Conservation (phyloP, 1,139 yeast species). For the Arxiozyma slooffiae region DNA sequence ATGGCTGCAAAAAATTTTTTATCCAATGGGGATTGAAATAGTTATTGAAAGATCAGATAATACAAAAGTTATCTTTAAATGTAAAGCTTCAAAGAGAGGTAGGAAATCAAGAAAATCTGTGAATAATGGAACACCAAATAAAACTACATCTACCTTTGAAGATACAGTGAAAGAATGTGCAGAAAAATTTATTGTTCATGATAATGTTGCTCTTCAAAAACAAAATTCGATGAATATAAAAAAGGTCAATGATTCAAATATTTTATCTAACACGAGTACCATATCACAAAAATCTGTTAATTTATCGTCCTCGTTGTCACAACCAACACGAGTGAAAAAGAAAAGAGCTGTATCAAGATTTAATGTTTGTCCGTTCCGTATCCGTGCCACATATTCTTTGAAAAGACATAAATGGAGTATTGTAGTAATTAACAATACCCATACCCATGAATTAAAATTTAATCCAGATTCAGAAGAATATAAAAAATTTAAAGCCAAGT, state of each 20-base stretch:
- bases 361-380: conserved; percentile 54
- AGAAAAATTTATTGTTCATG: conserved; percentile 1
- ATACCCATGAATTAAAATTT: conserved; percentile 32
- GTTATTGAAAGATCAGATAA: conserved; percentile 66
- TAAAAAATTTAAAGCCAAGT: conserved; percentile 26
- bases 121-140: conserved; percentile 1
- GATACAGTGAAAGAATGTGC: conserved; percentile 3
- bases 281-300: not conserved
- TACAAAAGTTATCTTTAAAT: conserved; percentile 58
- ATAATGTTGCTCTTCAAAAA: not conserved
- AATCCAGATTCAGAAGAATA: conserved; percentile 30
- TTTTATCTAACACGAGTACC: not conserved
- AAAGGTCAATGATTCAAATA: not conserved
- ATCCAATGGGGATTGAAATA: conserved; percentile 45
- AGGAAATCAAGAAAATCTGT: conserved; percentile 14
- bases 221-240: not conserved
- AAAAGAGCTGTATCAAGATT: conserved; percentile 29
- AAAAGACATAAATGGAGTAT: conserved; percentile 50
- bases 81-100: conserved; percentile 39
- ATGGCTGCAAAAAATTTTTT: conserved; percentile 47
- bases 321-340: conserved; percentile 14
- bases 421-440: conserved; percentile 49
- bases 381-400: conserved; percentile 56
- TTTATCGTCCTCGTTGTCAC: not conserved
- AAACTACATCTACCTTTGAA: conserved; percentile 1